These are phyloP conservation scores for Ceratocystis papillata DNA, from an alignment of 2,329 filamentous ascomycete species.

Conservation along the genomic window DNA sequence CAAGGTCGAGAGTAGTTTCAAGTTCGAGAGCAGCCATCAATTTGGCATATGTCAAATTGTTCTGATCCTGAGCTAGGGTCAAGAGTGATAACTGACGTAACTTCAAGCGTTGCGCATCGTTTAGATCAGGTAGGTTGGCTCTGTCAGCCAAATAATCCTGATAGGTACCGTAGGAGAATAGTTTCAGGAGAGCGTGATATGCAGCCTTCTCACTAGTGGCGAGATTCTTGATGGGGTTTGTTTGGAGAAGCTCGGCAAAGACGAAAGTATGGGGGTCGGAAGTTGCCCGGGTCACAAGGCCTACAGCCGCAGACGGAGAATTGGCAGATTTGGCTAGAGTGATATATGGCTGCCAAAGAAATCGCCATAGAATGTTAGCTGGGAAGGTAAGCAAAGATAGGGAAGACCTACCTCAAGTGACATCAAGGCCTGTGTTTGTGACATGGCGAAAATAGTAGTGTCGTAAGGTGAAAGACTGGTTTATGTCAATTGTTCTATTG, in stretches of 20 bases:
- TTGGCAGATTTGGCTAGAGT: conserved; percentile 77
- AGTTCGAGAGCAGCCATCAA: conserved; percentile 60
- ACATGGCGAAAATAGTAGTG: conserved; percentile 41
- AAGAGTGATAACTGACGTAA: conserved; percentile 84
- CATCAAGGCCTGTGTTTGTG: conserved; percentile 58
- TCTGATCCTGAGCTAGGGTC: conserved; percentile 58
- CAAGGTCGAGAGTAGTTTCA: conserved; percentile 56
- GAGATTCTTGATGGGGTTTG: conserved; percentile 67
- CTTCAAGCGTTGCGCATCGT: conserved; percentile 64
- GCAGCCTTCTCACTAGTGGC: conserved; percentile 37
- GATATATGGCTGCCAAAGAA: conserved; percentile 64
- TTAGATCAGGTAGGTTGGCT: conserved; percentile 57
- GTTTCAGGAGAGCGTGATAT: conserved; percentile 63
- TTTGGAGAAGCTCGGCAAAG: conserved; percentile 84
- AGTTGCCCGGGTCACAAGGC: conserved; percentile 78
- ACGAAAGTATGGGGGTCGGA: conserved; percentile 83
- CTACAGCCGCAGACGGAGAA: conserved; percentile 71
- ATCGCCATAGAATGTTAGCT: not conserved
- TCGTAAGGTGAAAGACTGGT: not conserved
- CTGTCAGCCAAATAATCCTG: conserved; percentile 49
- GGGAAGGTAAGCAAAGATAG: not conserved
- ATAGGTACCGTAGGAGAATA: conserved; percentile 91
- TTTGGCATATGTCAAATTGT: conserved; percentile 60
- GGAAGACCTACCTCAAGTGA: conserved; percentile 46
- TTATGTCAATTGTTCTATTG: not conserved